These are phyloP conservation scores for Thelonectria rubi DNA, from an alignment of 2,329 filamentous ascomycete species.

Conservation along the genomic window DNA sequence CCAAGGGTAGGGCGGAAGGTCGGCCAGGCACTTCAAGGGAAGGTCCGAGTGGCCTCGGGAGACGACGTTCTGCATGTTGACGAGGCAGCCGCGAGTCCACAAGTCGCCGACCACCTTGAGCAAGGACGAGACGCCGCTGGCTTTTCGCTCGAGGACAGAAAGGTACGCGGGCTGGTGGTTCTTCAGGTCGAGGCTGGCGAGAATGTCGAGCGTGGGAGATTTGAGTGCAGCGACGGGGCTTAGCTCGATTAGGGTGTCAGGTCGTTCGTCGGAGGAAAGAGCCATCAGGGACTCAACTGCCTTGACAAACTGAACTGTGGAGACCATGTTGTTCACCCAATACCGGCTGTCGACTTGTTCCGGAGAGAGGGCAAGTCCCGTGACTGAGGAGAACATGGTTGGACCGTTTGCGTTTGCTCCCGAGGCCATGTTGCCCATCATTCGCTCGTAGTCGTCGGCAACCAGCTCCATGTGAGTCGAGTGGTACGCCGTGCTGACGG, in stretches of 20 bases:
- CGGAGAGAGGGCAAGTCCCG: conserved; percentile 40
- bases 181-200: conserved; percentile 31
- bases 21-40: conserved; percentile 49
- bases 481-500: conserved; percentile 55
- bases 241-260: conserved; percentile 53
- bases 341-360: conserved; percentile 49
- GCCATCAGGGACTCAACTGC: conserved; percentile 51
- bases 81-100: conserved; percentile 48
- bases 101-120: conserved; percentile 48
- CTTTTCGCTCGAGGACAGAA: conserved; percentile 42
- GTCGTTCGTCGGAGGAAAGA: conserved; percentile 38
- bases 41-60: conserved; percentile 23
- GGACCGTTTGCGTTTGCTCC: conserved; percentile 19
- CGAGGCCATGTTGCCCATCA: conserved; percentile 39
- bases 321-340: conserved; percentile 58
- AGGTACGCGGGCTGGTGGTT: conserved; percentile 34
- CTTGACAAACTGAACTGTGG: conserved; percentile 54
- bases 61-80: conserved; percentile 47
- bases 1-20: conserved; percentile 64
- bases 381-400: conserved; percentile 56
- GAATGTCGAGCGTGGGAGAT: conserved; percentile 50
- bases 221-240: conserved; percentile 51
- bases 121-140: conserved; percentile 36
- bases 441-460: conserved; percentile 47
- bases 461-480: conserved; percentile 55